Evolutionary conservation across 2,329 filamentous ascomycete species (phyloP).

Genomic region (Magnaporthales sp.): DNA sequence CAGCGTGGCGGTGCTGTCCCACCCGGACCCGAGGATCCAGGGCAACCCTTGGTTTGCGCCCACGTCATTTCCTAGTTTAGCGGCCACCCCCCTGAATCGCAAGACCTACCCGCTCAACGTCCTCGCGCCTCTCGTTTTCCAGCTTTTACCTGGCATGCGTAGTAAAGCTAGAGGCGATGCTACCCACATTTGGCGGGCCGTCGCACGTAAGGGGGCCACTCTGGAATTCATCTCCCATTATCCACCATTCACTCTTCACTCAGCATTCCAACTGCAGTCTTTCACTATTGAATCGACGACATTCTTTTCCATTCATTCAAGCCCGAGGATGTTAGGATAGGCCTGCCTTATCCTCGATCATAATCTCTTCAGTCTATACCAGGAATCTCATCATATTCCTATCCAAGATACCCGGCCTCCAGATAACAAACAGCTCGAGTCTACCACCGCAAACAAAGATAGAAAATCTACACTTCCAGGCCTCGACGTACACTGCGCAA

Average conservation of each 20-base stretch:
- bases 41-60: neutral
- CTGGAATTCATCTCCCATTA: neutral
- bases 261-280: slow-evolving; percentile 6
- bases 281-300: neutral
- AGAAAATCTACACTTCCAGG: neutral
- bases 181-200: neutral
- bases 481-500: neutral
- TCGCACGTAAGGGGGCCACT: neutral
- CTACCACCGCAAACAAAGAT: no score
- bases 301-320: neutral
- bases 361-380: neutral
- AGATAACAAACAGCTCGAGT: no score
- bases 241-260: neutral
- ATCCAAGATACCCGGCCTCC: no score
- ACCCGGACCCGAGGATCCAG: neutral
- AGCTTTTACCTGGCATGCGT: neutral
- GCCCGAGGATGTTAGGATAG: neutral
- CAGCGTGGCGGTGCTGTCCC: neutral
- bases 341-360: neutral
- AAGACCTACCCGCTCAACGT: neutral
- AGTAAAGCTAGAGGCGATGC: no score
- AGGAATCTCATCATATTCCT: neutral
- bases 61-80: neutral
- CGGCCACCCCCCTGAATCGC: neutral
- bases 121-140: neutral